Evolutionary conservation across 2,329 filamentous ascomycete species (phyloP).

Genomic region (Microcyclosporella mali): DNA sequence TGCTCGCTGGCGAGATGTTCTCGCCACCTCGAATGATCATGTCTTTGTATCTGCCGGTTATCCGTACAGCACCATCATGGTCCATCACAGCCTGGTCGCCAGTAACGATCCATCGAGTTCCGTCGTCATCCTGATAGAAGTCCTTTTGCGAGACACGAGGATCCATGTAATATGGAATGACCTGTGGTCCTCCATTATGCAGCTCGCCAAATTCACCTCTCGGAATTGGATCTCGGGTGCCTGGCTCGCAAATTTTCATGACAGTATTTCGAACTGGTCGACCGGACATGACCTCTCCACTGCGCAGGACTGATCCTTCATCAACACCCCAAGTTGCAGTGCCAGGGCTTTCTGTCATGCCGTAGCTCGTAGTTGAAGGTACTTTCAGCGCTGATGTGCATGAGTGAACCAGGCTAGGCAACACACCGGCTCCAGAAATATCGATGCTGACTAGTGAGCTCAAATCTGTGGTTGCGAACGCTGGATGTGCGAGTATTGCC

Average conservation of each 20-base stretch:
- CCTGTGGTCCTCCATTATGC: slow-evolving; percentile 27
- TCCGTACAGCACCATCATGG: slow-evolving; percentile 36
- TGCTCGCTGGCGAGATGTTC: slow-evolving; percentile 50
- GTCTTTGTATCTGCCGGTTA: slow-evolving; percentile 32
- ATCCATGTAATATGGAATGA: slow-evolving; percentile 29
- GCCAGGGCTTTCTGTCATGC: slow-evolving; percentile 44
- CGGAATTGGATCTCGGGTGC: slow-evolving; percentile 21
- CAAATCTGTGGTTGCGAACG: slow-evolving; percentile 25
- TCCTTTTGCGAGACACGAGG: slow-evolving; percentile 21
- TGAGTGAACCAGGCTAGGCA: slow-evolving; percentile 27
- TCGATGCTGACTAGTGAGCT: slow-evolving; percentile 29
- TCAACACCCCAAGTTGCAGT: slow-evolving; percentile 37
- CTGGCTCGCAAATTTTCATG: slow-evolving; percentile 29
- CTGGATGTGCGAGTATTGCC: slow-evolving; percentile 28
- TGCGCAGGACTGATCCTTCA: slow-evolving; percentile 26
- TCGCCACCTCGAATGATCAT: slow-evolving; percentile 54
- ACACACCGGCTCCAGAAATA: slow-evolving; percentile 34
- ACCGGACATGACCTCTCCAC: slow-evolving; percentile 39
- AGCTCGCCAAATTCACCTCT: slow-evolving; percentile 29
- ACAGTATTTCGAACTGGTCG: slow-evolving; percentile 38
- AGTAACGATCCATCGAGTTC: slow-evolving; percentile 58
- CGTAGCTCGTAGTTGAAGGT: slow-evolving; percentile 33
- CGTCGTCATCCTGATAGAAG: slow-evolving; percentile 30
- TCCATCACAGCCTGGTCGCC: slow-evolving; percentile 53
- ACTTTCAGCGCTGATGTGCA: slow-evolving; percentile 26